Base-by-base conservation (phyloP, 2,329 filamentous ascomycete genomes). In the Leptosphaerulina australis region DNA sequence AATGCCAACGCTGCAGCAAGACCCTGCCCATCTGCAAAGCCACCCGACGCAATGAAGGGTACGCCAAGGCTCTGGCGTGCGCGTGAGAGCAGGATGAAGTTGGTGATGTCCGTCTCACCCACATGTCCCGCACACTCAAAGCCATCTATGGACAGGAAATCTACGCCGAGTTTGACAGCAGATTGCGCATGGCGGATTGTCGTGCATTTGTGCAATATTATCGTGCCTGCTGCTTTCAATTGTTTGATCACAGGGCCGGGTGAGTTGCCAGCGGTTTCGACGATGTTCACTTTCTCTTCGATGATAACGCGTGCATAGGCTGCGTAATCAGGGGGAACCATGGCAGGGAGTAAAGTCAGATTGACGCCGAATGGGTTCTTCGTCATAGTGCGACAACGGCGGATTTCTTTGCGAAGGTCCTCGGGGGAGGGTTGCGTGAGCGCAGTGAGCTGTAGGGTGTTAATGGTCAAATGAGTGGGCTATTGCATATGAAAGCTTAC, bases 91-190 rank as follows among this genome's bases (percentile, higher is more conserved):
- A 99, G 83, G 68, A 94, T 92, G 72, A 94, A 91, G 77, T 94
- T 94, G 53, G 90, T 92, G 63, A 94, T 91, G 74, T 94, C 90
- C 52, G 83, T 86, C 79, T 94, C 90, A 70, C 90, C 90, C 46
- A 94, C 90, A 78, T 94, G 90, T 60, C 85, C 94, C 33, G 91
- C 94, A 77, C 94, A 99, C 76, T 99, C 94, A 71, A 99, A 97
- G 33, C 94, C 94, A 71, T 99, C 94, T 64, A 99, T 97, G 60
- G 88, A 92, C 50, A 99, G 78, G 76, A 99, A 97, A 75, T 99
- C 94, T 4, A 97, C 94, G 57, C 94, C 94, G 29, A 97, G 85
- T 76, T 96, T 96, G 51, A 96, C 83, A 38, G 94, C 94, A 59
- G 88, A 91, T 73, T 91, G 84, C 15, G 94, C 94, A 72, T 99